A percentile compares a stretch with the other conserved stretches of the same genome.
Evolutionary conservation across 1,139 yeast genomes (phyloP).

Genomic region (Lodderomyces elongisporus): DNA sequence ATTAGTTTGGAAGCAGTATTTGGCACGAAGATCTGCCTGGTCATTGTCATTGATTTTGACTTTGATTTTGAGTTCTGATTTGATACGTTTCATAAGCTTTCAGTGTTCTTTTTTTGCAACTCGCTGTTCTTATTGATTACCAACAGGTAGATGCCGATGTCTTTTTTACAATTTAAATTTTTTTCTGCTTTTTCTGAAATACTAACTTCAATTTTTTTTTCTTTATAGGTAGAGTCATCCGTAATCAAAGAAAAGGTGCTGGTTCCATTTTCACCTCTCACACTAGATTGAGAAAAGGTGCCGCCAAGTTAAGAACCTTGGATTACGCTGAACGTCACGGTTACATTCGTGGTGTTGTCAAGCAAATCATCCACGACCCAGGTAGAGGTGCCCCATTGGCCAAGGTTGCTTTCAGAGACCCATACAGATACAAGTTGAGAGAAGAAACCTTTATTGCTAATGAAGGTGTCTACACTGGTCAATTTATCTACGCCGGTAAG

Average conservation of each 20-base stretch:
- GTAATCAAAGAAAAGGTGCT: conserved; percentile 99
- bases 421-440: conserved; percentile 96
- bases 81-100: too few relatives aligned
- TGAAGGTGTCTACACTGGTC: conserved; percentile 99
- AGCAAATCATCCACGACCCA: conserved; percentile 98
- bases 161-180: too few relatives aligned
- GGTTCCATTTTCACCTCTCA: conserved; percentile 99
- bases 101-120: too few relatives aligned
- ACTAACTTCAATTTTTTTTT: conserved; percentile 16
- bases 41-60: too few relatives aligned
- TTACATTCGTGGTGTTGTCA: conserved; percentile 98
- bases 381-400: conserved; percentile 99
- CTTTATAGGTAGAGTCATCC: conserved; percentile 95
- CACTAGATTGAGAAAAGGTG: conserved; percentile 99
- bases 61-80: too few relatives aligned
- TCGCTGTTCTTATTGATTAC: too few relatives aligned
- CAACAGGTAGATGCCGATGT: too few relatives aligned
- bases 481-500: conserved; percentile 98
- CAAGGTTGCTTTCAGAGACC: conserved; percentile 98
- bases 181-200: too few relatives aligned
- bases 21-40: too few relatives aligned
- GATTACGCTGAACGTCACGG: conserved; percentile 99
- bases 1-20: too few relatives aligned
- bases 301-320: conserved; percentile 99
- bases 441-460: conserved; percentile 99